Base-by-base conservation (phyloP, 495 filamentous ascomycete species). In the Neurospora discreta region DNA sequence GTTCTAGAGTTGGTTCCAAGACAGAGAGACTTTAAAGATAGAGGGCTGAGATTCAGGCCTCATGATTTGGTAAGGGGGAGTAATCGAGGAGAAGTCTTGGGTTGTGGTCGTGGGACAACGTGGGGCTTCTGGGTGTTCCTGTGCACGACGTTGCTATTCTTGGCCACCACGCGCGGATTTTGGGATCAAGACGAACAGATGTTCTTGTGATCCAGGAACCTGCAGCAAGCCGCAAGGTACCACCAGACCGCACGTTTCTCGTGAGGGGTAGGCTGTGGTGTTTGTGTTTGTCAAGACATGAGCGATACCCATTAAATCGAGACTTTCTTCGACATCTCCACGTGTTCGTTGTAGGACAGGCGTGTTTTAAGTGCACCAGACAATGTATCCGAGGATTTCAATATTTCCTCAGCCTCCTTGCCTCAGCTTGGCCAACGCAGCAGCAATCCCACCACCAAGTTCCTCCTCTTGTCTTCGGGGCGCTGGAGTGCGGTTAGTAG, bases 361-460 rank as follows among this genome's bases (percentile, higher is more conserved):
- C 43, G n/a, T n/a, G 10, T 23, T 9, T 46, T 38, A 8, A n/a
- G 1, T 11, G 8, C 16, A 7, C 43, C 43, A 46, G 41, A 43
- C 41, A 18, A 52, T 20, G 44, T 52, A 9, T 52, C 10, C 3
- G 44, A n/a, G 3, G 8, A 8, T 1, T 10, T 30, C 30, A 1
- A 5, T 30, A 23, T 6, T 3, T 58, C 13, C 23, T 65, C 52
- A 83, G 30, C 82, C 81, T 30, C 80, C 82, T 7, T 86, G 77
- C 70, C 86, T 81, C 3, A 88, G 78, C 58, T 80, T 84, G 15
- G 85, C 86, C 65, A 88, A 71, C 18, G 85, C 86, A 39, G 85
- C 84, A 42, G 86, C 86, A 68, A 88, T 77, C 1, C 86, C 86
- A 38, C 81, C 86, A 69, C 82, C 84, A 23, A 88, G 78, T n/a